Percentiles rank a stretch among this genome's conserved stretches.
phyloP scores from a whole-genome alignment of 2,329 filamentous ascomycete genomes.

The Ascochyta fabae region DNA sequence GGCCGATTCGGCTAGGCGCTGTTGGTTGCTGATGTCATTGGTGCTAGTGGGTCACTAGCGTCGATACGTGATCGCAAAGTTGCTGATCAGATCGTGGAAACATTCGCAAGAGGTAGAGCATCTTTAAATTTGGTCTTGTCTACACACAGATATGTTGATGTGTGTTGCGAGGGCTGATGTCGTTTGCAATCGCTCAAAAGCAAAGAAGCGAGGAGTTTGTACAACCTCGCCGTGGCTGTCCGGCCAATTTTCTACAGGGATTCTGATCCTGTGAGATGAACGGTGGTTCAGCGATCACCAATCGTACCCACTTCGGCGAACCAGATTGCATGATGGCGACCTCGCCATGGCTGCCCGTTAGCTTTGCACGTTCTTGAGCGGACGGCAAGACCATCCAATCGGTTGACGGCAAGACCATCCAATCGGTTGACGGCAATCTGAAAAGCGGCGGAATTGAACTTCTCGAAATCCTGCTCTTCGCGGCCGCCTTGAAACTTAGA shows the following conservation, averaged over 20 bases:
- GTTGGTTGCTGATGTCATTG: slow-evolving; percentile 11
- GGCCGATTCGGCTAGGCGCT: slow-evolving; percentile 1
- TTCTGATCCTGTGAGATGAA: slow-evolving; percentile 15
- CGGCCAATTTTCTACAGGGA: not conserved
- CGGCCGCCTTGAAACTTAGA: slow-evolving; percentile 1
- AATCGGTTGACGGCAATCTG: not conserved
- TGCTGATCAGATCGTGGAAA: slow-evolving; percentile 6
- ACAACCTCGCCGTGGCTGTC: not conserved
- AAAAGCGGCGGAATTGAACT: not conserved
- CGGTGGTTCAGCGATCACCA: slow-evolving; percentile 6
- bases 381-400: slow-evolving; percentile 4
- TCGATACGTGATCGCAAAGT: slow-evolving; percentile 5
- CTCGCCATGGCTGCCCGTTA: slow-evolving; percentile 2
- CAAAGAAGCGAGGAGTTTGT: not conserved
- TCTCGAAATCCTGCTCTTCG: not conserved
- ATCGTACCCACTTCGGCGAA: slow-evolving; percentile 1
- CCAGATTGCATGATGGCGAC: not conserved
- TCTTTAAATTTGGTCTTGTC: not conserved
- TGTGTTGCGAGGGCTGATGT: not conserved
- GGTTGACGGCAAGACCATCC: slow-evolving; percentile 1
- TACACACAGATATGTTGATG: too few species aligned
- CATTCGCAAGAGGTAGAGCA: not conserved
- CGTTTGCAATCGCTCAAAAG: not conserved
- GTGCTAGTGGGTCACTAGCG: slow-evolving; percentile 8
- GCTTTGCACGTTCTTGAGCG: slow-evolving; percentile 1